A percentile compares a stretch with the other conserved stretches of the same genome.
Conservation (phyloP, 2,329 filamentous ascomycete genomes). For the Aspergillus ustus region DNA sequence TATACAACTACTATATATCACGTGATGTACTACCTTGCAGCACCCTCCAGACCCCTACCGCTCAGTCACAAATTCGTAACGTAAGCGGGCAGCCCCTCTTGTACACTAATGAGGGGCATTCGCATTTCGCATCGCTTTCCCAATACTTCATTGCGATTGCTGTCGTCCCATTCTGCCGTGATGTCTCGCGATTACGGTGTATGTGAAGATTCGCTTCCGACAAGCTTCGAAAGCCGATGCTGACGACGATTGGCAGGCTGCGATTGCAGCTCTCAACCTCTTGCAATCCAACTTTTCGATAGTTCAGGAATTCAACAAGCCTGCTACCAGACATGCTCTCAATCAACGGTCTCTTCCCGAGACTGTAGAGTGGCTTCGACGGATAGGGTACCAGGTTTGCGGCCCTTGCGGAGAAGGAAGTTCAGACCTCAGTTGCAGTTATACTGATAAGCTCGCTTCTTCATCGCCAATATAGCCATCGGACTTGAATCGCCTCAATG, state of each 20-base stretch:
- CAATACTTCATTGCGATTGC: conserved; percentile 30
- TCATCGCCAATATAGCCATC: conserved; percentile 53
- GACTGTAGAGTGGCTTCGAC: conserved; percentile 76
- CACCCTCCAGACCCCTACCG: background rate
- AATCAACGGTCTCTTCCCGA: conserved; percentile 80
- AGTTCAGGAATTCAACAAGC: conserved; percentile 74
- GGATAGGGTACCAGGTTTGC: conserved; percentile 74
- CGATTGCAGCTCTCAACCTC: conserved; percentile 73
- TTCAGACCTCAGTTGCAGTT: background rate
- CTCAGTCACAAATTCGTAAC: conserved; percentile 15
- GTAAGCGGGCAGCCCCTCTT: conserved; percentile 15
- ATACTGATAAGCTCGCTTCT: conserved; percentile 11
- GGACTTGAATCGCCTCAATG: conserved; percentile 63
- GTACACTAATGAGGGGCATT: conserved; percentile 35
- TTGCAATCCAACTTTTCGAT: conserved; percentile 80
- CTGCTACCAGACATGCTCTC: conserved; percentile 67
- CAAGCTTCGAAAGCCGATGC: conserved; percentile 9
- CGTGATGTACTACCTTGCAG: background rate
- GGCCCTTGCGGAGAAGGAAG: conserved; percentile 22
- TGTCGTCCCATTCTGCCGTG: conserved; percentile 35
- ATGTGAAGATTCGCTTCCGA: conserved; percentile 22
- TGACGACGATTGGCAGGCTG: conserved; percentile 56
- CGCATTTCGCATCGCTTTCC: conserved; percentile 26
- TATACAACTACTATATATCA: background rate
- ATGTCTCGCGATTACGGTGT: conserved; percentile 49